Evolutionary conservation across 2,329 filamentous ascomycete species (phyloP).

Genomic region (Fusarium illudens): DNA sequence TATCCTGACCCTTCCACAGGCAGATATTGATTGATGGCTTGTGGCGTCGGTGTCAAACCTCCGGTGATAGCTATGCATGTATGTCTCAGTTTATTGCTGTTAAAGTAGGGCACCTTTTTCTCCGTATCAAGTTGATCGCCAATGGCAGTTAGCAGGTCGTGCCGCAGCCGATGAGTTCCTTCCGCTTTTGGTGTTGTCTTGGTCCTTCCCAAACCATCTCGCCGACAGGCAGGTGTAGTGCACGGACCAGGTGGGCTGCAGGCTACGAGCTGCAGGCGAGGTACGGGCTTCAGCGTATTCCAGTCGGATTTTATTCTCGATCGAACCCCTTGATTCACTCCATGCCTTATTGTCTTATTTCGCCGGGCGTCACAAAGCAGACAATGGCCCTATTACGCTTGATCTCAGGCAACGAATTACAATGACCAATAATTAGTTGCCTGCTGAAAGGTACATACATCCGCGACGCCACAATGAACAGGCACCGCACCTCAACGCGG

Average conservation of each 20-base stretch:
- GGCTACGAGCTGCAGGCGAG: neutral
- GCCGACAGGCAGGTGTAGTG: neutral
- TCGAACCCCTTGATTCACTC: neutral
- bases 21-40: too few species aligned
- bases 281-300: neutral
- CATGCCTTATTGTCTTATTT: neutral
- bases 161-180: neutral
- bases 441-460: neutral
- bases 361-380: neutral
- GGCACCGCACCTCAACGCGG: neutral
- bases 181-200: neutral
- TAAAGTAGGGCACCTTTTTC: too few species aligned
- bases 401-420: neutral
- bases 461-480: neutral
- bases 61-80: too few species aligned
- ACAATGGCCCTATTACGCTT: neutral
- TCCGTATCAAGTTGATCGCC: too few species aligned
- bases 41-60: too few species aligned
- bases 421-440: neutral
- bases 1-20: too few species aligned
- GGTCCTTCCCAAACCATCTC: conserved; percentile 9
- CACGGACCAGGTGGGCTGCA: conserved; percentile 3
- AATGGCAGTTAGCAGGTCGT: neutral
- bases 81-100: too few species aligned
- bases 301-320: neutral